Conservation (phyloP, 306 rosid species). For the Dryas octopetala region DNA sequence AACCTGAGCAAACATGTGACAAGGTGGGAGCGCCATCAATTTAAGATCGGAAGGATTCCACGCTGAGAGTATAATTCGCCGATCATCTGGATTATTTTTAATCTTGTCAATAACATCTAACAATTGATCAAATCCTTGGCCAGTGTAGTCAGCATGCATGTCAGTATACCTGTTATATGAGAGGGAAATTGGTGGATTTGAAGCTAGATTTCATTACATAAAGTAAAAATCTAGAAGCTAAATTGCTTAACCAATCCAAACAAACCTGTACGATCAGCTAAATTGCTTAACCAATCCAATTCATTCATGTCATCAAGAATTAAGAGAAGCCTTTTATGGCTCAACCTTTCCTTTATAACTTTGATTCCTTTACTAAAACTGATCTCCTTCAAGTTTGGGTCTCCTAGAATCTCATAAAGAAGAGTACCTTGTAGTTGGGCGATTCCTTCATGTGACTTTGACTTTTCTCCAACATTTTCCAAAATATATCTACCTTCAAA, state of each 20-base stretch:
- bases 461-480: no score
- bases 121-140: conserved; percentile 94
- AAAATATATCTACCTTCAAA: no score
- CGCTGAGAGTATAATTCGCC: conserved; percentile 85
- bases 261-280: neutral
- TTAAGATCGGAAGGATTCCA: conserved; percentile 96
- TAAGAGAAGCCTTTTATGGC: neutral
- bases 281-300: neutral
- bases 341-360: neutral
- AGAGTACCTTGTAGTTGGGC: neutral
- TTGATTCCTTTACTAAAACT: no score
- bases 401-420: neutral
- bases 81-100: conserved; percentile 78
- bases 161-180: conserved; percentile 67
- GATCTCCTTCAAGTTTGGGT: no score
- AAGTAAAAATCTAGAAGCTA: neutral
- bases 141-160: conserved; percentile 89
- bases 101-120: conserved; percentile 83
- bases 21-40: conserved; percentile 95
- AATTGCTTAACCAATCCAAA: neutral
- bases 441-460: neutral
- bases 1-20: conserved; percentile 98
- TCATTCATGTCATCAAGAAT: conserved; percentile 6
- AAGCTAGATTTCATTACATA: conserved; percentile 9
- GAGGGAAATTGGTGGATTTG: conserved; percentile 14